Evolutionary conservation across 331 rosid genomes (phyloP).

Genomic region (Pyracantha coccinea): DNA sequence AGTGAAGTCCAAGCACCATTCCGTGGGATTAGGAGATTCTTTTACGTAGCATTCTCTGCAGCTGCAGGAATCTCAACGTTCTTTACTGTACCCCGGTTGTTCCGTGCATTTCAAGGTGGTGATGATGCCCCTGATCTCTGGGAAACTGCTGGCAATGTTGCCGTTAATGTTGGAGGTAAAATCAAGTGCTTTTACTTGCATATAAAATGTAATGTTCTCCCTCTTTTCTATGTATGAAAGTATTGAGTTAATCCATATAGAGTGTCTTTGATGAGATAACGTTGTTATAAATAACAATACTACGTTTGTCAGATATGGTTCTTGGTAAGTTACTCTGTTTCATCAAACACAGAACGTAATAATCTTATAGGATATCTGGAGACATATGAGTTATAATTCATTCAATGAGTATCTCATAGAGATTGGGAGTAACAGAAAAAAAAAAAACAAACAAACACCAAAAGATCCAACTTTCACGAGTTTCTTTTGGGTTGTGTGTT

Average conservation of each 20-base stretch:
- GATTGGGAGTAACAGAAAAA: neutral
- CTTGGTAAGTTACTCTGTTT: neutral
- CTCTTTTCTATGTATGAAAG: neutral
- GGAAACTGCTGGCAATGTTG: constrained; percentile 87
- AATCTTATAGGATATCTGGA: neutral
- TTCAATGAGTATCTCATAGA: neutral
- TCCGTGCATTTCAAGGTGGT: constrained; percentile 65
- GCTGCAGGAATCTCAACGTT: constrained; percentile 92
- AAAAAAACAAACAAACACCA: no score
- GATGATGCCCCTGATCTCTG: constrained; percentile 76
- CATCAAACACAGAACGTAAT: neutral
- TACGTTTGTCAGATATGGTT: neutral
- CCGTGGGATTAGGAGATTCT: constrained; percentile 90
- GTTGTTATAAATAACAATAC: neutral
- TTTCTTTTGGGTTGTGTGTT: neutral
- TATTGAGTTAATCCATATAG: no score
- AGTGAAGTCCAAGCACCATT: constrained; percentile 99
- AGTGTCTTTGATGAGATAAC: neutral
- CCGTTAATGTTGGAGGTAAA: constrained; percentile 87
- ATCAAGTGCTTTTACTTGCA: constrained; percentile 16
- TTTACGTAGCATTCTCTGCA: constrained; percentile 71
- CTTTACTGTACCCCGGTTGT: constrained; percentile 63
- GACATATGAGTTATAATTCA: neutral
- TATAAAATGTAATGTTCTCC: neutral
- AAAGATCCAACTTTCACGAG: neutral